Evolutionary conservation across 2,329 filamentous ascomycete species (phyloP).

Genomic region (Arthrobotrys conoides): DNA sequence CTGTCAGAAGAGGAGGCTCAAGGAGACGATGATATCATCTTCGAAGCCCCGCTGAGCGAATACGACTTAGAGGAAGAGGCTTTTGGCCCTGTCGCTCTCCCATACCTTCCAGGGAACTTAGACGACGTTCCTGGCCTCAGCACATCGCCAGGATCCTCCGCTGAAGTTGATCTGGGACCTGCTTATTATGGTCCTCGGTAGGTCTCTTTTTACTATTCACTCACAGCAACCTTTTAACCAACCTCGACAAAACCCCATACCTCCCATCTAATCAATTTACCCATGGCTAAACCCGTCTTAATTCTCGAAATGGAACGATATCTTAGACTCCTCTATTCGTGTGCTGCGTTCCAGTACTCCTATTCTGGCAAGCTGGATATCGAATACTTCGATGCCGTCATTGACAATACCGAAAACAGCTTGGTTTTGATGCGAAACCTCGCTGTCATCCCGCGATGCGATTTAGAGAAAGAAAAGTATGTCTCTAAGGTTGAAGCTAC

Average conservation of each 20-base stretch:
- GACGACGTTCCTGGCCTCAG: not conserved
- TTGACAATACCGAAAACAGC: slow-evolving; percentile 19
- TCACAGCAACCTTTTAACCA: not conserved
- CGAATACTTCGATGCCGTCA: slow-evolving; percentile 36
- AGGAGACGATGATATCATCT: not conserved
- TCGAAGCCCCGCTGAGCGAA: not conserved
- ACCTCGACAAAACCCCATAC: not conserved
- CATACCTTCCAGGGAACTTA: not conserved
- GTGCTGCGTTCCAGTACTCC: slow-evolving; percentile 22
- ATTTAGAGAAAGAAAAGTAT: slow-evolving; percentile 7
- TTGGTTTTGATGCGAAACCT: slow-evolving; percentile 23
- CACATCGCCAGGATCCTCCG: not conserved
- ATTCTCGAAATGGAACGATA: not conserved
- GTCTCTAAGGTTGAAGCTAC: not conserved
- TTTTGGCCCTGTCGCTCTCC: not conserved
- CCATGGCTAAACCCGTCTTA: not conserved
- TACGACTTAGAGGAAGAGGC: not conserved
- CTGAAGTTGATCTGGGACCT: not conserved
- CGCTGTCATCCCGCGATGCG: slow-evolving; percentile 17
- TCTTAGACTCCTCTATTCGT: slow-evolving; percentile 1
- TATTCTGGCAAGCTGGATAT: slow-evolving; percentile 31
- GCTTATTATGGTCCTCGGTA: not conserved
- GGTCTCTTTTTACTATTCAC: not conserved
- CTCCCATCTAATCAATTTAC: not conserved
- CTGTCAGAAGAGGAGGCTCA: not conserved